Conservation (phyloP, 2,329 filamentous ascomycete species). For the Ceratocystis destructans region DNA sequence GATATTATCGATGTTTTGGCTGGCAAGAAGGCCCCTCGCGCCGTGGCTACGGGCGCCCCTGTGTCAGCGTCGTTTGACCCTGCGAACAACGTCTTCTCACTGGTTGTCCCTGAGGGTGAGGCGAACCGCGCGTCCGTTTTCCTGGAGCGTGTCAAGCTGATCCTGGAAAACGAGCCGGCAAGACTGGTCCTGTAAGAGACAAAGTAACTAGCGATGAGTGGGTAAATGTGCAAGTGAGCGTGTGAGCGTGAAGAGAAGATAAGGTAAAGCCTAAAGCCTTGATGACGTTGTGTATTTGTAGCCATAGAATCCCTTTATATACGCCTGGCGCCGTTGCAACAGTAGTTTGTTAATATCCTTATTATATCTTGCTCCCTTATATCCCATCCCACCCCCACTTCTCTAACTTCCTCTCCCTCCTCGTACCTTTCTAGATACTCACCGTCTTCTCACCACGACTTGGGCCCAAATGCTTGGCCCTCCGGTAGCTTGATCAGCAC, state of each 20-base stretch:
- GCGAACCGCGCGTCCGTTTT: constrained; percentile 71
- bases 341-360: constrained; percentile 12
- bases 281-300: constrained; percentile 18
- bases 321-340: constrained; percentile 16
- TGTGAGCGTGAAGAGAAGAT: neutral
- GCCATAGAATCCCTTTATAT: constrained; percentile 19
- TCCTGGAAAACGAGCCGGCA: constrained; percentile 68
- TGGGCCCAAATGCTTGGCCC: constrained; percentile 50
- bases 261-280: constrained; percentile 8
- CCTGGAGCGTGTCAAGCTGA: constrained; percentile 70
- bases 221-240: constrained; percentile 11
- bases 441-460: constrained; percentile 31
- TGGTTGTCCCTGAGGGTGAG: constrained; percentile 66
- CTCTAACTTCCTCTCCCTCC: neutral
- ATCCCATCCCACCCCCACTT: neutral
- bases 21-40: constrained; percentile 26
- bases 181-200: constrained; percentile 48
- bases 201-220: neutral
- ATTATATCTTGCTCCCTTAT: neutral
- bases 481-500: constrained; percentile 38
- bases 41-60: constrained; percentile 22
- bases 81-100: constrained; percentile 63
- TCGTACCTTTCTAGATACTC: neutral
- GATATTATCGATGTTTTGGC: constrained; percentile 78
- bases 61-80: constrained; percentile 34